A percentile compares a stretch with the other conserved stretches of the same genome.
Evolutionary conservation across 1,284 basidiomycete species (phyloP).

Genomic region (Sanghuangporus weigelae): DNA sequence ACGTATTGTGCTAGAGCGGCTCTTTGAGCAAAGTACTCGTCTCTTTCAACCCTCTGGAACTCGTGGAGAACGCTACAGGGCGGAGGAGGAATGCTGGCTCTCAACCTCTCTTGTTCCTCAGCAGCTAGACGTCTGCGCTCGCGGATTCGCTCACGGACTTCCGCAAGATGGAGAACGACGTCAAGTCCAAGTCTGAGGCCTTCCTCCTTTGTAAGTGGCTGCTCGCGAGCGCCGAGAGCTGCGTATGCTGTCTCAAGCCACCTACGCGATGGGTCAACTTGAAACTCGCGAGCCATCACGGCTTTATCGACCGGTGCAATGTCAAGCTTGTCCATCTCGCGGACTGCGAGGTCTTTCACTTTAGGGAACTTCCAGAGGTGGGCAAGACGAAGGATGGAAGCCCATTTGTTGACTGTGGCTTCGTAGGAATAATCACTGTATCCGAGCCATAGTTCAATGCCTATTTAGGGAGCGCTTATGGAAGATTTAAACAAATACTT

Average conservation of each 20-base stretch:
- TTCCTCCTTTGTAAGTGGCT: constrained; percentile 52
- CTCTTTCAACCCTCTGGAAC: background rate
- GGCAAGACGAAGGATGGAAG: constrained; percentile 20
- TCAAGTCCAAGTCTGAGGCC: constrained; percentile 54
- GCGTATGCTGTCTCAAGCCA: constrained; percentile 30
- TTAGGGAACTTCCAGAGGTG: constrained; percentile 21
- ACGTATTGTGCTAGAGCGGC: background rate
- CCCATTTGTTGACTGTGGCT: constrained; percentile 16
- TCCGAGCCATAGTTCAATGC: constrained; percentile 38
- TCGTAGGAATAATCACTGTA: constrained; percentile 32
- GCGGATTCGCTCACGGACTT: constrained; percentile 41
- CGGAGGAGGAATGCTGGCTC: background rate
- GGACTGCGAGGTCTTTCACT: constrained; percentile 18
- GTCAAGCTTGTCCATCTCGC: constrained; percentile 45
- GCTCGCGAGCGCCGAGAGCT: constrained; percentile 47
- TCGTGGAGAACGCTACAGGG: background rate
- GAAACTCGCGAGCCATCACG: constrained; percentile 47
- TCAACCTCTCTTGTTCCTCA: background rate
- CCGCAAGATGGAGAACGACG: constrained; percentile 51
- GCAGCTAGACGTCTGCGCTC: constrained; percentile 1
- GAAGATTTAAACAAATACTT: background rate
- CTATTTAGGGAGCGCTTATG: background rate
- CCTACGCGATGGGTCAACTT: constrained; percentile 48
- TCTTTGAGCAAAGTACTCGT: background rate
- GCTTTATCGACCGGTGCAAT: constrained; percentile 60